Base-by-base conservation (phyloP, 805 yeast genomes). In the Metschnikowia aberdeeniae region DNA sequence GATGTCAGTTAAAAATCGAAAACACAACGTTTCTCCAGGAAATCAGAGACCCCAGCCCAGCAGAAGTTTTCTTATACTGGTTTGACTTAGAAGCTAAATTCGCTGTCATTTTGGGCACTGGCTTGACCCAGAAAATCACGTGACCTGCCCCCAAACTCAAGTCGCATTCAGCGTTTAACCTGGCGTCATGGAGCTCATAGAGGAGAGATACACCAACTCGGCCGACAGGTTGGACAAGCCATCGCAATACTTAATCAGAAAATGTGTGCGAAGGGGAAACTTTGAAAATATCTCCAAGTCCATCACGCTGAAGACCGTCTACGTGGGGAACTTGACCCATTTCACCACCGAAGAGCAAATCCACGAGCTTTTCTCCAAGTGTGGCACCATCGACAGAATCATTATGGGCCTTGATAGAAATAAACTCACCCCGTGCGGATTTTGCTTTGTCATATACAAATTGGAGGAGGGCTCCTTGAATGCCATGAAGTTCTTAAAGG, bases 271-370 rank as follows among this genome's bases (percentile, higher is more conserved):
- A 38, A 70, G 74, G 48, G 66, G 66, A 33, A 67, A 70, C 52
- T 72, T 82, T 50, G 80, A 79, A 22, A 85, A 83, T 52, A 70
- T 90, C 49, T 78, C 83, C 54, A 75, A 75, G 52, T 78, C 93
- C 1, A 72, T 84, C 64, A 71, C 67, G 31, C 81, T 89, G 45
- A 73, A 80, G 26, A 90, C 98, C 0, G 77, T 93, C 4, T 93
- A 93, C 59, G 95, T 93, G 31, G 99, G 98, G 4, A 89, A 89
- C 63, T 65, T 93, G 28, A 83, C 95, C 2, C 87, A 88, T 55
- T 86, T 83, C 66, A 90, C 98, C 3, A 86, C 96, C 1, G 99
- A 93, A 63, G 99, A 93, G 62, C 97, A 92, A 64, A 80, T 92
- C 12, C 84, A 82, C 61, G 98, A 90, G 63, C 67, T 93, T 42